Conservation (phyloP, 768 basidiomycete species). For the Exsudoporus frostii region DNA sequence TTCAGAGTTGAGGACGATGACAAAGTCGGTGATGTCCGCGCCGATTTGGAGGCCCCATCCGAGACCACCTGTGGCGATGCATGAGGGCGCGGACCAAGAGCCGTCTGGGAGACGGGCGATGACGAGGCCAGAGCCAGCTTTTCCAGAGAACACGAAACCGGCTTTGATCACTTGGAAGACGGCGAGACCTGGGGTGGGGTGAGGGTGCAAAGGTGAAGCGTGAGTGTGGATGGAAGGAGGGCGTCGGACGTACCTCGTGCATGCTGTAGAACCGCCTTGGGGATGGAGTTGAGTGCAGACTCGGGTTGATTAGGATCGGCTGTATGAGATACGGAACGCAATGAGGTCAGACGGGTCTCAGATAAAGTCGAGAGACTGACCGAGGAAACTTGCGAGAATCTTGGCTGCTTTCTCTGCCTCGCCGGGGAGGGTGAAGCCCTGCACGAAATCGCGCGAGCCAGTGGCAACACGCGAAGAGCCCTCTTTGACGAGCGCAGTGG, state of each 20-base stretch:
- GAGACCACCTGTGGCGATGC: conserved; percentile 93
- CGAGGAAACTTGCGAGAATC: conserved; percentile 88
- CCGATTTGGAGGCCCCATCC: conserved; percentile 96
- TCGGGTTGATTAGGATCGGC: conserved; percentile 85
- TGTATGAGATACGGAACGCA: conserved; percentile 27
- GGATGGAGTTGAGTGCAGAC: conserved; percentile 91
- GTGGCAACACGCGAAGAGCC: conserved; percentile 66
- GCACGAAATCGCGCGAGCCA: conserved; percentile 75
- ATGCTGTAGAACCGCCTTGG: conserved; percentile 84
- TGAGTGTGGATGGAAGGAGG: background rate
- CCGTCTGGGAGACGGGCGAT: conserved; percentile 92
- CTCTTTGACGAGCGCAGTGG: conserved; percentile 68
- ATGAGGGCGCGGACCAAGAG: conserved; percentile 95
- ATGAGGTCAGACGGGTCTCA: background rate
- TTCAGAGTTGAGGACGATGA: conserved; percentile 94
- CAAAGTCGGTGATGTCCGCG: conserved; percentile 93
- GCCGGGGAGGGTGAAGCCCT: conserved; percentile 84
- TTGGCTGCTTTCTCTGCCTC: conserved; percentile 94
- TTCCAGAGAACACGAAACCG: conserved; percentile 93
- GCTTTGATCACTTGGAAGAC: conserved; percentile 93
- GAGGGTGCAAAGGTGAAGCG: too few relatives aligned
- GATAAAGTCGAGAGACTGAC: conserved; percentile 37
- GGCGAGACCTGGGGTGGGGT: conserved; percentile 64
- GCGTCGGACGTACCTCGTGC: conserved; percentile 67
- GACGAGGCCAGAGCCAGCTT: conserved; percentile 90